Evolutionary conservation across 2,329 filamentous ascomycete genomes (phyloP), one percentile per base, ranked within the genome.

Genomic region (Exserohilum rostratum): DNA sequence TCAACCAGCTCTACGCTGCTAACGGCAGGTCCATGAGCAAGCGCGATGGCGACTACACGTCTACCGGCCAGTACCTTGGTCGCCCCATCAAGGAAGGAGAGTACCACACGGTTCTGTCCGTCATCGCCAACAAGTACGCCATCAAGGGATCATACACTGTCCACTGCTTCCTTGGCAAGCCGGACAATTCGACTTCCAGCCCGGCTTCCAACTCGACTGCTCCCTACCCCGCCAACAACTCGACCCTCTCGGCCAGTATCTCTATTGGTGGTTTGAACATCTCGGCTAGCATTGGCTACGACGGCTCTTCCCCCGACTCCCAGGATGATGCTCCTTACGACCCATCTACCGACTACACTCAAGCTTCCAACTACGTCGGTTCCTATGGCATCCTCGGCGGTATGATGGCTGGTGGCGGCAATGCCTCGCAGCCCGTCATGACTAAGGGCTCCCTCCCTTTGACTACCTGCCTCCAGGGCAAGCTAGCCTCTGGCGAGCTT

Each of bases 21-120:
- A 85, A 84, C n/a, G 68, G 68, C 44, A 80, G 60, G 50, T 52
- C 60, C 18, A 53, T 68, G 10, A 62, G 29, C 61, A 71, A 66
- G 64, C 67, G 70, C 50, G 52, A 50, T 7, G 39, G 40, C 22
- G 43, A 59, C 15, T 20, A 45, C 13, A 34, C 53, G 13, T n/a
- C 27, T 6, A 64, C 56, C 33, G 64, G 62, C 29, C 66, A 67
- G 53, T 73, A 71, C 62, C 63, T 68, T 18, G 71, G 72, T 35
- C 71, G 67, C 48, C 62, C 63, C 10, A 53, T 72, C 57, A 61
- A 68, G 60, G 61, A 71, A 34, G 72, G 71, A 49, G 72, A 74
- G 59, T 70, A 74, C 64, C 57, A 73, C 61, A 68, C 67, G 47
- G 64, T 75, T 18, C 62, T 74, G 35, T 65, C 62, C 48, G 52